phyloP scores from a whole-genome alignment of 768 basidiomycete species.

The Lactarius hatsudake region DNA sequence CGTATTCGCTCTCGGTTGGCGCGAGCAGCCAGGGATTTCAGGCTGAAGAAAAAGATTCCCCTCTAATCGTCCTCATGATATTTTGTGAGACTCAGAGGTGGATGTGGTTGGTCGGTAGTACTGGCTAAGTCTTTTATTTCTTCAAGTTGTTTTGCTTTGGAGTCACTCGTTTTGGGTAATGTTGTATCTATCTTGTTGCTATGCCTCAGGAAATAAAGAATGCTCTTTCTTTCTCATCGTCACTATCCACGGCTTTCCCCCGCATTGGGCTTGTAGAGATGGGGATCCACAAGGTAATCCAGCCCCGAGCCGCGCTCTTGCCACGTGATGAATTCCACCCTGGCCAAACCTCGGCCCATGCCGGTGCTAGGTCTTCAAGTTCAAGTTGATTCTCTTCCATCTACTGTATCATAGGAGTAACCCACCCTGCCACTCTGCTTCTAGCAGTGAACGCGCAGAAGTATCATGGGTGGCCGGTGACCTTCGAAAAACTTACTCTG shows the following conservation, averaged over 20 bases:
- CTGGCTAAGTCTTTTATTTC: background rate
- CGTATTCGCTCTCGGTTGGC: constrained; percentile 35
- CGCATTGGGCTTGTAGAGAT: background rate
- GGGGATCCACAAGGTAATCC: no score
- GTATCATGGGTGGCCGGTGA: no score
- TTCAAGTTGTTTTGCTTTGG: background rate
- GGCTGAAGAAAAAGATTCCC: constrained; percentile 11
- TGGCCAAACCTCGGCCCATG: no score
- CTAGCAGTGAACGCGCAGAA: no score
- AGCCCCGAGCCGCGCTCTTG: background rate
- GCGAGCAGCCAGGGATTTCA: constrained; percentile 26
- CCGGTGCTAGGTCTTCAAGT: no score
- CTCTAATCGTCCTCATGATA: background rate
- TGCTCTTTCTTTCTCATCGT: background rate
- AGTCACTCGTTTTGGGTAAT: background rate
- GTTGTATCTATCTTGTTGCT: background rate
- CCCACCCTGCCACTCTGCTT: no score
- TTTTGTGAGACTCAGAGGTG: background rate
- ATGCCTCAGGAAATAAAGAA: background rate
- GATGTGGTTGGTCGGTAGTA: background rate
- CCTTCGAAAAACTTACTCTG: no score
- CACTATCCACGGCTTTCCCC: background rate
- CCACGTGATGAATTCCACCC: background rate
- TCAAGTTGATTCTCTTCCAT: no score
- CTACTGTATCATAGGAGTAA: no score